Base-by-base conservation (phyloP, 352 stramenopile genomes). In the Thalassiosira mediterranea region DNA sequence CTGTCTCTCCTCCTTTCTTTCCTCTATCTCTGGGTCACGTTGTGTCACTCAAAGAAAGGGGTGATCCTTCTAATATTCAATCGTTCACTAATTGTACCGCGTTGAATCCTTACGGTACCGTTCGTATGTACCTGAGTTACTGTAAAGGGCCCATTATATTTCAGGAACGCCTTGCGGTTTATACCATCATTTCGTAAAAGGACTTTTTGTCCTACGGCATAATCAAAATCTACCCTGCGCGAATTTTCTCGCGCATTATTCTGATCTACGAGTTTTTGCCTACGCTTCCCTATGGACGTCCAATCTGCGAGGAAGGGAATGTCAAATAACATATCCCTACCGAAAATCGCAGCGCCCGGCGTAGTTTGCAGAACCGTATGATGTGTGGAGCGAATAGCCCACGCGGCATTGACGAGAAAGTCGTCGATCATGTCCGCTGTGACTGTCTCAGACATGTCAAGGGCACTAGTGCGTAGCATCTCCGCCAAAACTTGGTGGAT, bases 341-440 rank as follows among this genome's bases (percentile, higher is more conserved):
- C 75, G 69, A 84, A 88, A 5, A 88, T 69, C 26, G 67, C 49
- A 63, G 76, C 56, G 26, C 48, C 68, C 48, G 80, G 80, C 17
- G 66, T 76, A 26, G 66, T 34, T 38, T 77, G 13, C 0, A 86
- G 53, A 23, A 74, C 72, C 23, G 60, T 72, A 64, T 86, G 72
- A 42, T 76, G 70, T 17, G 70, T 82, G 32, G 25, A 54, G 21
- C 52, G 49, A 58, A 84, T 64, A 13, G 69, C 65, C 34, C 56
- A 86, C 23, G 57, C 66, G 32, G 48, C 44, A 40, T 71, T 31
- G 32, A 46, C 48, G 1, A 86, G 15, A 37, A 85, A 71, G 8
- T 42, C 51, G n/a, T 49, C 23, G 53, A 76, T 72, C 17, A 53
- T 19, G 23, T 59, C 15, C 0, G 29, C 4, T 25, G 58, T 40